phyloP scores from a whole-genome alignment of 345 rosid genomes.

The Odontarrhena argentea region DNA sequence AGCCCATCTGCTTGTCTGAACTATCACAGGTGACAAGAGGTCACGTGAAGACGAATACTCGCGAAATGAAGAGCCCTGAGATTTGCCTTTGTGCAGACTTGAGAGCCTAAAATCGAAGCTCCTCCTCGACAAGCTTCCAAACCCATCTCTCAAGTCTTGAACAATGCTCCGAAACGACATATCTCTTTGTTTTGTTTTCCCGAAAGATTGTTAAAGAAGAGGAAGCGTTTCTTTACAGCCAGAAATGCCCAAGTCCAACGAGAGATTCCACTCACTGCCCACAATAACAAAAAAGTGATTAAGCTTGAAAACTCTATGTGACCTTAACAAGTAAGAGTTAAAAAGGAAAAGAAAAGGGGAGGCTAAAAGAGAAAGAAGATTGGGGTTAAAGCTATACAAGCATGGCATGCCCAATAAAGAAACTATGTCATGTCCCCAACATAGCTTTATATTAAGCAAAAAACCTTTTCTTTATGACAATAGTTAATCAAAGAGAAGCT shows the following conservation, averaged over 20 bases:
- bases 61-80: conserved; percentile 50
- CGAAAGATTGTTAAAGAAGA: neutral
- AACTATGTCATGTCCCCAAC: conserved; percentile 37
- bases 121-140: conserved; percentile 73
- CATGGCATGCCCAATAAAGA: conserved; percentile 43
- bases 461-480: conserved; percentile 7
- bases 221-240: conserved; percentile 6
- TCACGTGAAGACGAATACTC: conserved; percentile 47
- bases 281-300: conserved; percentile 19
- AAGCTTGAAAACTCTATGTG: conserved; percentile 22
- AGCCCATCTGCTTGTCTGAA: conserved; percentile 67
- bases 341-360: conserved; percentile 24
- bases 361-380: conserved; percentile 37
- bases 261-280: conserved; percentile 37
- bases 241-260: conserved; percentile 17
- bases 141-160: conserved; percentile 68
- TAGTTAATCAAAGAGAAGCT: conserved; percentile 26
- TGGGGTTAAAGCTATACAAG: conserved; percentile 27
- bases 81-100: conserved; percentile 61
- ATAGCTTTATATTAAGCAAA: conserved; percentile 18
- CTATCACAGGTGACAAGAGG: conserved; percentile 44
- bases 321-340: conserved; percentile 37
- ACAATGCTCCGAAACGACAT: conserved; percentile 73
- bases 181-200: conserved; percentile 1
- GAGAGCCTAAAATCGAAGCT: conserved; percentile 58